Evolutionary conservation across 2,329 filamentous ascomycete species (phyloP).

Genomic region (Penicillium sp.): DNA sequence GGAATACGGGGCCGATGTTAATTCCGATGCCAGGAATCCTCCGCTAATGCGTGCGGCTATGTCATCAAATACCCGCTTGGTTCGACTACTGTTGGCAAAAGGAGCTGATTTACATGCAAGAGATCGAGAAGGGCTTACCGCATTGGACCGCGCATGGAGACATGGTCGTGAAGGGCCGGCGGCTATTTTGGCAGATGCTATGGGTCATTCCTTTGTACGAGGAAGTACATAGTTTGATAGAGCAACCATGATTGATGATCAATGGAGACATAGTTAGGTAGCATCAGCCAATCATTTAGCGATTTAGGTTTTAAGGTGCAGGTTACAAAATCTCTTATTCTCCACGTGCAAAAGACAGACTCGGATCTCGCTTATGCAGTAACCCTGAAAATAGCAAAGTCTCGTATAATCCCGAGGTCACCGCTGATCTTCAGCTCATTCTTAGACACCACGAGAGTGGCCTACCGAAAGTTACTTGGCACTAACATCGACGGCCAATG

Average conservation of each 20-base stretch:
- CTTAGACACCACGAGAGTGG: background rate
- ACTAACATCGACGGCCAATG: background rate
- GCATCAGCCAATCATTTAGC: background rate
- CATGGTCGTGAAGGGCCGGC: background rate
- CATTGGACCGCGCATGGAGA: slow-evolving; percentile 1
- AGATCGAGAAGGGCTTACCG: background rate
- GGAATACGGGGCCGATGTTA: slow-evolving; percentile 13
- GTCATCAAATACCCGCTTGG: background rate
- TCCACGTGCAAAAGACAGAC: too few relatives aligned
- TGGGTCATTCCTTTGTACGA: too few relatives aligned
- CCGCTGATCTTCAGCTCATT: background rate
- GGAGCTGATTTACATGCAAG: background rate
- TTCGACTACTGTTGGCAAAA: background rate
- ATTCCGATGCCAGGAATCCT: too few relatives aligned
- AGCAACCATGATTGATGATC: too few relatives aligned
- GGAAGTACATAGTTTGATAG: too few relatives aligned
- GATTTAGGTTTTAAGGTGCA: too few relatives aligned
- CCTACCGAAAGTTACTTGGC: background rate
- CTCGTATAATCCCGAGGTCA: background rate
- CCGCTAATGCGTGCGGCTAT: slow-evolving; percentile 8
- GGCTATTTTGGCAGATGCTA: background rate
- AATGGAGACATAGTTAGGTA: too few relatives aligned
- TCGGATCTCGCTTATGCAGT: background rate
- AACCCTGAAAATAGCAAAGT: too few relatives aligned
- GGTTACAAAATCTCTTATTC: too few relatives aligned